These are phyloP conservation scores for Russula abietina DNA, from an alignment of 768 basidiomycete species.

Conservation along the genomic window DNA sequence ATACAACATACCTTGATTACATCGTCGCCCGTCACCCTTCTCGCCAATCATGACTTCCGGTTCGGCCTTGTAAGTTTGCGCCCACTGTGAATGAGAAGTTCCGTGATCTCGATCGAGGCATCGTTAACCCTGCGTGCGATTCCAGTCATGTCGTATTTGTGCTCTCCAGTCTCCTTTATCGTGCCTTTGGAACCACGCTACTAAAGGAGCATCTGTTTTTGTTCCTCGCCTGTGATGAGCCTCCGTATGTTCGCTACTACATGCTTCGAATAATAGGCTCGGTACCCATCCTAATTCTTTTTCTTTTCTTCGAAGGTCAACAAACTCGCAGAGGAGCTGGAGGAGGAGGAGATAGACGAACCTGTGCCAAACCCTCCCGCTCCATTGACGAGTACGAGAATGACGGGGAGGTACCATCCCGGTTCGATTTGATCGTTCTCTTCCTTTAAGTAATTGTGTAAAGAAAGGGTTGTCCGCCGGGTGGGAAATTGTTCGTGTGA, in stretches of 20 bases:
- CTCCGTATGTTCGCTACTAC: constrained; percentile 82
- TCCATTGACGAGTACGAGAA: constrained; percentile 91
- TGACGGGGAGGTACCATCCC: constrained; percentile 87
- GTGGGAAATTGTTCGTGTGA: constrained; percentile 75
- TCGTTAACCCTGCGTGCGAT: constrained; percentile 73
- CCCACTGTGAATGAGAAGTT: constrained; percentile 96
- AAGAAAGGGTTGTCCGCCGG: constrained; percentile 80
- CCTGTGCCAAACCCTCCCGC: constrained; percentile 97
- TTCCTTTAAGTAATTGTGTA: constrained; percentile 77
- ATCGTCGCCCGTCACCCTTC: constrained; percentile 69
- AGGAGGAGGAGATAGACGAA: constrained; percentile 28
- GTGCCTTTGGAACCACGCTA: constrained; percentile 93
- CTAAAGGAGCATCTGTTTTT: constrained; percentile 92
- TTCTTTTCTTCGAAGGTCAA: background rate
- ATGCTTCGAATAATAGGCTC: constrained; percentile 84
- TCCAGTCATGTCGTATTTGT: constrained; percentile 78
- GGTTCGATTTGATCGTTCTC: constrained; percentile 87
- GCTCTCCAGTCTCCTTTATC: constrained; percentile 77
- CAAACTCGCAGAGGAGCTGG: background rate
- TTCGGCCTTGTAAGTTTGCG: constrained; percentile 85
- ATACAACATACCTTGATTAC: constrained; percentile 60
- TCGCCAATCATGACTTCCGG: constrained; percentile 85
- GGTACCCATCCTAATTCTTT: constrained; percentile 88
- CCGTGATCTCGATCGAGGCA: constrained; percentile 86
- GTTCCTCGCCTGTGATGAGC: constrained; percentile 87